Base-by-base conservation (phyloP, 2,329 filamentous ascomycete genomes). In the Lizonia empirigonia region DNA sequence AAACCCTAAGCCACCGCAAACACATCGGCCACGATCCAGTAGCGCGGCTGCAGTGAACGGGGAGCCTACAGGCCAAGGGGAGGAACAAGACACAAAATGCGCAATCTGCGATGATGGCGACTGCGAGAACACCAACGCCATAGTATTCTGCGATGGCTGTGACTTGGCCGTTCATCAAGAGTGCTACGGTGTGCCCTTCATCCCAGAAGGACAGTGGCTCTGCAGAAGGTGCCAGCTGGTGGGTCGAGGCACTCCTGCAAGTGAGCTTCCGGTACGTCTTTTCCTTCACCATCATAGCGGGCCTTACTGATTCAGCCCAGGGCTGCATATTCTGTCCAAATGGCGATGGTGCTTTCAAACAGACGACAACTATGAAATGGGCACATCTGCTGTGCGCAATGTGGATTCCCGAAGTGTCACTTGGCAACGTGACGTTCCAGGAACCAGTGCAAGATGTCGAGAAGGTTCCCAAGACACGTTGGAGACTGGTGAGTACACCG, bases 21-120 rank as follows among this genome's bases (percentile, higher is more conserved):
- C 91, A 3, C 92, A 97, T 69, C 83, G 93, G 27, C 93, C 92
- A 15, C 85, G 93, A 53, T 97, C 93, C 34, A 96, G 92, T 72
- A 96, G 91, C 48, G 93, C 93, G 37, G 93, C 91, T 20, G 93
- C 94, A 5, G 93, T 97, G 15, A 97, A 97, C 72, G 93, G 94
- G 47, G 94, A 97, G 76, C 87, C 89, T 35, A 85, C 88, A 58
- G 86, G 80, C 1, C 75, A 83, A 22, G 91, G 91, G 16, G 94
- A 97, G 75, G 93, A 97, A 74, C 92, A 94, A 63, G 94, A 99
- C 73, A 96, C 89, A 63, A 97, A 96, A 74, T 99, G 94, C 70
- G 92, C 91, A 18, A 95, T 99, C 50, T 99, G 94, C 71, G 94
- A 99, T 69, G 94, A 99, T 68, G 94, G 94, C n/a, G 94, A 99